These are phyloP conservation scores for Tephrocybe sp. DNA, from an alignment of 768 basidiomycete species.

Conservation along the genomic window DNA sequence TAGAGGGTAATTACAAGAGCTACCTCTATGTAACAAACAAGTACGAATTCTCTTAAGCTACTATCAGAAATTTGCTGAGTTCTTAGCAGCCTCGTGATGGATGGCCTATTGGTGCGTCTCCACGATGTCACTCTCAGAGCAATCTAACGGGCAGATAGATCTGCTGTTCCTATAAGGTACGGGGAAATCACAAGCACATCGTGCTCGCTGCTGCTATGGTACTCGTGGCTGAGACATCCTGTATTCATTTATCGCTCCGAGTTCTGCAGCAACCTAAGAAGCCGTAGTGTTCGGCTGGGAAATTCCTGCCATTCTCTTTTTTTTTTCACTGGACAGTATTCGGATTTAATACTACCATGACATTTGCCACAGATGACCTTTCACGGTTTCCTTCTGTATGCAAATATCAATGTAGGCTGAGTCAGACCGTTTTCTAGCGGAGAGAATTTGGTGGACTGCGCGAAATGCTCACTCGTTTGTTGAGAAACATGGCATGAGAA, in stretches of 20 bases:
- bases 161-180: constrained; percentile 3
- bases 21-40: constrained; percentile 37
- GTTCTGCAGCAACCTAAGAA: too few relatives aligned
- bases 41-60: constrained; percentile 19
- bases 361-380: neutral
- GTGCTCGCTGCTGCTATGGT: constrained; percentile 17
- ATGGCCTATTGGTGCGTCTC: too few relatives aligned
- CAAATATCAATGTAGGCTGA: neutral
- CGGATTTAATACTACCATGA: constrained; percentile 21
- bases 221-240: constrained; percentile 24
- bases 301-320: constrained; percentile 8
- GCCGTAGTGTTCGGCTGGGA: constrained; percentile 5
- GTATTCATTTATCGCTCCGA: too few relatives aligned
- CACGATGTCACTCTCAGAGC: too few relatives aligned
- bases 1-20: constrained; percentile 24
- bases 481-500: neutral
- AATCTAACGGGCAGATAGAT: too few relatives aligned
- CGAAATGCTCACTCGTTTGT: constrained; percentile 5
- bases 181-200: neutral
- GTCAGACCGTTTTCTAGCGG: constrained; percentile 12
- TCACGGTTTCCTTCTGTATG: too few relatives aligned
- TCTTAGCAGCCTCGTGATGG: too few relatives aligned
- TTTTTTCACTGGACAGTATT: constrained; percentile 25
- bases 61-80: neutral
- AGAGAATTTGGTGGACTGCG: constrained; percentile 19